Conservation (phyloP, 768 basidiomycete species). For the Hortiboletus flavorubellus region DNA sequence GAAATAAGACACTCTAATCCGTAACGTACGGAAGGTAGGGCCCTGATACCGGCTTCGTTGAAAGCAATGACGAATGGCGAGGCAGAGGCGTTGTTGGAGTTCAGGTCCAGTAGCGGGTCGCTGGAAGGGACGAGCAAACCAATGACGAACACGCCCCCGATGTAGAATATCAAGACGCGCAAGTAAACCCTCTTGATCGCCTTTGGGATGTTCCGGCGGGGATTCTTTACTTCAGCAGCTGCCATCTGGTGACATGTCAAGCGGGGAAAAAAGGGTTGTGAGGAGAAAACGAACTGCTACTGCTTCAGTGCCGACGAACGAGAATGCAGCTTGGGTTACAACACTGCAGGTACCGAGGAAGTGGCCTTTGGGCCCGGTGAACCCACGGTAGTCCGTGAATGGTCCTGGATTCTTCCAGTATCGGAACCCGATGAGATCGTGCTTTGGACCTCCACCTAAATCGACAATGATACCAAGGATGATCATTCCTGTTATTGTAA, state of each 20-base stretch:
- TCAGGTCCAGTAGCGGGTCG: constrained; percentile 22
- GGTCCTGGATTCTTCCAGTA: constrained; percentile 38
- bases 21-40: background rate
- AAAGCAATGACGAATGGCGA: constrained; percentile 3
- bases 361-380: background rate
- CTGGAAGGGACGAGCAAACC: constrained; percentile 5
- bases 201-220: constrained; percentile 1
- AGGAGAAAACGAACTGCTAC: background rate
- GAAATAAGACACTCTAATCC: background rate
- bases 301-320: constrained; percentile 3
- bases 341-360: constrained; percentile 4
- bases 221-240: constrained; percentile 6
- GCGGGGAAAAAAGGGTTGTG: background rate
- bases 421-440: constrained; percentile 24
- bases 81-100: constrained; percentile 14
- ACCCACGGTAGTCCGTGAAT: background rate
- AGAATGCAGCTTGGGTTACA: constrained; percentile 1
- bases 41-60: background rate
- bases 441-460: constrained; percentile 1
- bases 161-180: constrained; percentile 2
- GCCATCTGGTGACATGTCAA: background rate
- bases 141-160: constrained; percentile 3
- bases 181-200: constrained; percentile 2
- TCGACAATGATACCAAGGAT: constrained; percentile 6
- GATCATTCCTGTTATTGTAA: background rate